A percentile compares a stretch with the other conserved stretches of the same genome.
These are phyloP conservation scores for Colletotrichum sp. DNA, from an alignment of 2,329 filamentous ascomycete species.

Conservation along the genomic window DNA sequence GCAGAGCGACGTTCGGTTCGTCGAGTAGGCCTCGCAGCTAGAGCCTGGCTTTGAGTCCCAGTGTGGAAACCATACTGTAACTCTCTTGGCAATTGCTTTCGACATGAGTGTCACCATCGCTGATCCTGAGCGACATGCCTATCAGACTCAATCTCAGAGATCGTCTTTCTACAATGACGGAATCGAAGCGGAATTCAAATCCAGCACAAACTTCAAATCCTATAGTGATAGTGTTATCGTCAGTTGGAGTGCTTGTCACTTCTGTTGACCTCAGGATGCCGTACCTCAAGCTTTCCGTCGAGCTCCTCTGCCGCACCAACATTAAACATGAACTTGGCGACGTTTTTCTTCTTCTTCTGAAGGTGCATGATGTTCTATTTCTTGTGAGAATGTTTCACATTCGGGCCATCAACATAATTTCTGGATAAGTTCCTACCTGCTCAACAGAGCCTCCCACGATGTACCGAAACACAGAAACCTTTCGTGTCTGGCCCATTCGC, in stretches of 20 bases:
- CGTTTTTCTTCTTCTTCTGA: rapidly evolving
- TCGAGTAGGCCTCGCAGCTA: rapidly evolving
- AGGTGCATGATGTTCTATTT: neutral
- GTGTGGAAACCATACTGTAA: no score
- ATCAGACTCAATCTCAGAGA: neutral
- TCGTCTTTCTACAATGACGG: rapidly evolving
- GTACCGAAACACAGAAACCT: rapidly evolving
- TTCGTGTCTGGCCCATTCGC: rapidly evolving
- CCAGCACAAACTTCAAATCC: neutral
- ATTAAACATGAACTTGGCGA: neutral
- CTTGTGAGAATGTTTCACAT: no score
- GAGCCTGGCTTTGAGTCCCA: rapidly evolving
- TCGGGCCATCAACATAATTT: no score
- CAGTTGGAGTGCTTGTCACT: neutral
- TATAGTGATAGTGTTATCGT: rapidly evolving
- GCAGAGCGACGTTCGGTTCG: rapidly evolving
- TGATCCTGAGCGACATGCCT: no score
- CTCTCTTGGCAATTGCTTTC: no score
- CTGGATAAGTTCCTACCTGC: neutral
- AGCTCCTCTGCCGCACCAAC: neutral
- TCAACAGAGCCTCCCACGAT: rapidly evolving
- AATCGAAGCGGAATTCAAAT: neutral
- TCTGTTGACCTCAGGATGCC: neutral
- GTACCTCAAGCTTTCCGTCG: neutral
- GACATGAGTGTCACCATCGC: no score